Percentiles rank a stretch among this genome's conserved stretches.
Evolutionary conservation across 2,329 filamentous ascomycete species (phyloP).

Genomic region (Aspergillus transmontanensis): DNA sequence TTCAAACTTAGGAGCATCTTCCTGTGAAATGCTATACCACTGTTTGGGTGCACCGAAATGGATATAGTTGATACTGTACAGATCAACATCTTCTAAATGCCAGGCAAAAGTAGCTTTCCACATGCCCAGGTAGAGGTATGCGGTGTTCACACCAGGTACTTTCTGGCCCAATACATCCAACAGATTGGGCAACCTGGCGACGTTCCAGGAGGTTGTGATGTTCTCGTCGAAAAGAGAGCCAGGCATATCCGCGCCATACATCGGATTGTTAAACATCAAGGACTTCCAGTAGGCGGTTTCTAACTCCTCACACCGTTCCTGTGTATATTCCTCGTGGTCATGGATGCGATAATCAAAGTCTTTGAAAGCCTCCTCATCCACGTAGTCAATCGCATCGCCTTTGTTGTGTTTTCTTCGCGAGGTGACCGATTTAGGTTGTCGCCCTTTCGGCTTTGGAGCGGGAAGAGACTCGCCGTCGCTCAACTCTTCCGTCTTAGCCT

Average conservation of each 20-base stretch:
- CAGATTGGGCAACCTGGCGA: slow-evolving; percentile 90
- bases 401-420: slow-evolving; percentile 85
- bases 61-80: slow-evolving; percentile 99
- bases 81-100: slow-evolving; percentile 97
- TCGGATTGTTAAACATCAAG: slow-evolving; percentile 87
- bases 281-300: slow-evolving; percentile 98
- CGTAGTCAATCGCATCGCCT: slow-evolving; percentile 72
- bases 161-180: slow-evolving; percentile 93
- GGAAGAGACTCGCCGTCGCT: slow-evolving; percentile 48
- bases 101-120: slow-evolving; percentile 99
- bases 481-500: slow-evolving; percentile 59
- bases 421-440: slow-evolving; percentile 73
- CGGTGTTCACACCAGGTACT: slow-evolving; percentile 95
- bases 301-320: slow-evolving; percentile 89
- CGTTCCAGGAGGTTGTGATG: slow-evolving; percentile 81
- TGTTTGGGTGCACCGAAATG: slow-evolving; percentile 98
- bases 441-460: slow-evolving; percentile 50
- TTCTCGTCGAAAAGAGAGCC: slow-evolving; percentile 87
- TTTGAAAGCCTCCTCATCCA: slow-evolving; percentile 89
- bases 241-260: slow-evolving; percentile 96
- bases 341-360: slow-evolving; percentile 89
- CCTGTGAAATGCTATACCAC: slow-evolving; percentile 99
- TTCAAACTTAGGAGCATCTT: slow-evolving; percentile 90
- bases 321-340: slow-evolving; percentile 79
- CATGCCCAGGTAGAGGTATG: slow-evolving; percentile 97